Percentiles rank a stretch among this genome's conserved stretches.
These are phyloP conservation scores for Geotrichum phurueaensis DNA, from an alignment of 1,139 yeast species.

Conservation along the genomic window DNA sequence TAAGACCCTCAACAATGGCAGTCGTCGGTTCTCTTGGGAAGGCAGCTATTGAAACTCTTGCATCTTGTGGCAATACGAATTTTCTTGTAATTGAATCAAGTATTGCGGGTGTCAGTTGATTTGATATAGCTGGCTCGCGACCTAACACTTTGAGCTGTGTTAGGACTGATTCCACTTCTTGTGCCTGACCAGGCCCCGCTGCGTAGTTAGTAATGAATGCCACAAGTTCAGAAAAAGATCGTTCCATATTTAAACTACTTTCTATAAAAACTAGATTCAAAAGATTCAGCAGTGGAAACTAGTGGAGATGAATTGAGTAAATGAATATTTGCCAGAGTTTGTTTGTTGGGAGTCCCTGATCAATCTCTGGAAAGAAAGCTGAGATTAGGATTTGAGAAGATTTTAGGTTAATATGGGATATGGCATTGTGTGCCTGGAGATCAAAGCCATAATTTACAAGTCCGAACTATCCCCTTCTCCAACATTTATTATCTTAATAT, in stretches of 20 bases:
- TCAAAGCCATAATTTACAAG: background rate
- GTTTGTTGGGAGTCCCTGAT: background rate
- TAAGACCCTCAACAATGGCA: constrained; percentile 19
- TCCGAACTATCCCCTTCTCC: background rate
- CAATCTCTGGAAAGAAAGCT: background rate
- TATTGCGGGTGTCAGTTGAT: background rate
- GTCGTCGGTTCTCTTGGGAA: background rate
- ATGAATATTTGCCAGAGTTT: background rate
- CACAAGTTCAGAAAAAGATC: background rate
- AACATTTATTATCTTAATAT: background rate
- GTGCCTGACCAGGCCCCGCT: background rate
- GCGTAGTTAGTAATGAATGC: background rate
- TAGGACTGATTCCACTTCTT: background rate
- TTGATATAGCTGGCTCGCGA: background rate
- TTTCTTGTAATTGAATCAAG: background rate
- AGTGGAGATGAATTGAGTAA: background rate
- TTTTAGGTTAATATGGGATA: background rate
- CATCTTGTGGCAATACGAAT: background rate
- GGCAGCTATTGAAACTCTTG: background rate
- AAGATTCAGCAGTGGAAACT: background rate
- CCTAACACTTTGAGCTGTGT: background rate
- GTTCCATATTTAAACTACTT: background rate
- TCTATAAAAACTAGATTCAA: background rate
- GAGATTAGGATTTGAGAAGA: background rate
- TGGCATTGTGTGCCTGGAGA: background rate